Base-by-base conservation (phyloP, 2,329 filamentous ascomycete species). In the Cladobotryum protrusum region DNA sequence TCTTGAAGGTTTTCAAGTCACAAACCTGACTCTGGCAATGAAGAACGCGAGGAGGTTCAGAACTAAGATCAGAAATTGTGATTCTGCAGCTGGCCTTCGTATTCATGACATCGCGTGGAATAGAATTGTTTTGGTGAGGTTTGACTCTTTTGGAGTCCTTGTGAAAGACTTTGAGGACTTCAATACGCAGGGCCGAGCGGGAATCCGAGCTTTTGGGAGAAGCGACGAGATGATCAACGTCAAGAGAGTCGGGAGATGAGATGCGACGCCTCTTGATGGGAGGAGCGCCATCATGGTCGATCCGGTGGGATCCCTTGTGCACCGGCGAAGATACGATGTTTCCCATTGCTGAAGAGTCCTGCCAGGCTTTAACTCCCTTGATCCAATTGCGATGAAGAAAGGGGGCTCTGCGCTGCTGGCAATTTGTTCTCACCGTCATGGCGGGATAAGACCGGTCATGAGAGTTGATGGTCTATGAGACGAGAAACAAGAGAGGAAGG, bases 331-430 rank as follows among this genome's bases (percentile, higher is more conserved):
- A 71, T 13, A 68, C 56, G 51, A 70, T 71, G 59, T 66, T 71
- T 46, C 73, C 73, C 72, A 76, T 76, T 52, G 62, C 60, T 49
- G 63, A 58, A 41, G 62, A 59, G 29, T 56, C 54, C 59, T 74
- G 70, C 57, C 66, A 66, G 53, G 71, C 67, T 52, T 72, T 72
- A 61, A 77, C 65, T 43, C 70, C 71, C 54, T 67, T 71, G 54
- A 73, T 68, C 75, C 74, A 79, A 61, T 75, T 78, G 61, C 77
- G 73, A 57, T 78, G 74, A 52, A 80, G 72, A 63, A 76, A 81
- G 53, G 78, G 76, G 50, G 74, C 67, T 58, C 68, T 72, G 66
- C 73, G 72, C 51, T 72, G 72, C 51, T 71, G 70, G 60, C 68
- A 73, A 55, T 69, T 67, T 61, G 64, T 69, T 60, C 69, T 67